Evolutionary conservation across 768 basidiomycete genomes (phyloP), one percentile per base, ranked within the genome.

Genomic region (Mycena metata): DNA sequence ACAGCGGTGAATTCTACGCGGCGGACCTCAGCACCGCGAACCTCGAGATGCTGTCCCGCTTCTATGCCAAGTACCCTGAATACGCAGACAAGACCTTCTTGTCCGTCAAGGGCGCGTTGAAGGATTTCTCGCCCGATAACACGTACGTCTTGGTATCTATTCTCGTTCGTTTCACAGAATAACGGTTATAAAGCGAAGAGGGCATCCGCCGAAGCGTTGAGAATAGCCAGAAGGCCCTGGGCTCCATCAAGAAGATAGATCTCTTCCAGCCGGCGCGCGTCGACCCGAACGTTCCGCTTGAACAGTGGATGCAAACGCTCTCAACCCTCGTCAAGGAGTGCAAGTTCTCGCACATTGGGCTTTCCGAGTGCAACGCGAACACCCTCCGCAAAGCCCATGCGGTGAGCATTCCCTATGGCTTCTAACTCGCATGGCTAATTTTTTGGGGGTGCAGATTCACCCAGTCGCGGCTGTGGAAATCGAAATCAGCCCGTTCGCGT

Each of bases 1-100:
- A 88, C 72, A 84, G 82, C 72, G 85, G 87, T 83, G 85, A 88
- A 60, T 92, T 92, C 76, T 92, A 92, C 67, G 88, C 84, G 0
- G 74, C 77, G 36, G 79, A 83, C 42, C 42, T 73, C 5, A 69
- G 78, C 17, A 76, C 82, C 0, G 81, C 81, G 12, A 89, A 88
- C 73, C 58, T 69, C 17, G 67, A 69, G 30, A 58, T 64, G 57
- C 21, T 69, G 4, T 51, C 67, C 1, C 56, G 67, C 0, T 69
- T 69, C 56, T 69, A 39, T 35, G 57, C 62, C 13, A 54, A 56
- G 17, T 55, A 69, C 17, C 67, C 67, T 1, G 67, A 54, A 16
- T 69, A 69, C 39, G 67, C 57, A 2, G 58, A 69, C 57, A 69
- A 60, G 36, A 64, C 67, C 7, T 69, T 69, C 56, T 11, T 69